Evolutionary conservation across 257 asterid genomes (phyloP).

Genomic region (Rauvolfia tetraphylla): DNA sequence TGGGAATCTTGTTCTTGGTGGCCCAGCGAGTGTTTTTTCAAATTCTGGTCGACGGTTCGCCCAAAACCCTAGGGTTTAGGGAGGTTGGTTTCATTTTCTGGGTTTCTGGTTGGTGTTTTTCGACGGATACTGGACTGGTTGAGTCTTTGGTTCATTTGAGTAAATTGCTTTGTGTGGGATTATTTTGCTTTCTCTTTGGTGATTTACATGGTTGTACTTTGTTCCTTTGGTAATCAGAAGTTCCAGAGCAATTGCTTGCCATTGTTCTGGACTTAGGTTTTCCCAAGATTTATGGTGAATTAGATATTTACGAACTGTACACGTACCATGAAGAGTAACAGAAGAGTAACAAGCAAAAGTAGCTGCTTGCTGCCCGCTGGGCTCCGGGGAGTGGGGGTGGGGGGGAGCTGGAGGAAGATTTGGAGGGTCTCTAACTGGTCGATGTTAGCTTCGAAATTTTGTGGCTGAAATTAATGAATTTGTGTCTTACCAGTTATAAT

Average conservation of each 20-base stretch:
- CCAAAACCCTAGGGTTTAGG: conserved; percentile 16
- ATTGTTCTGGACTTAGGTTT: neutral
- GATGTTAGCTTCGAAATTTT: neutral
- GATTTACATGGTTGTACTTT: neutral
- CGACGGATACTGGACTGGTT: neutral
- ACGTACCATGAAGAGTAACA: neutral
- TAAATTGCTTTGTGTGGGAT: neutral
- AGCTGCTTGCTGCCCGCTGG: too few relatives aligned
- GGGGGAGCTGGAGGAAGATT: neutral
- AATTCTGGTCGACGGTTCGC: neutral
- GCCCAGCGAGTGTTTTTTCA: neutral
- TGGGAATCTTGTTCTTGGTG: neutral
- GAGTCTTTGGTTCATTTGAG: neutral
- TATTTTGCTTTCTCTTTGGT: neutral
- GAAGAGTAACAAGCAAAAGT: too few relatives aligned
- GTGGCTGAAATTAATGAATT: neutral
- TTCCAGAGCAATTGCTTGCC: neutral
- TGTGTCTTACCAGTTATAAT: neutral
- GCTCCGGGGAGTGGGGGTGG: too few relatives aligned
- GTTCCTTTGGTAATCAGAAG: neutral
- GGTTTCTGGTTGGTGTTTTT: neutral
- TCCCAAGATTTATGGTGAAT: neutral
- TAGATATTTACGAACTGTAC: neutral
- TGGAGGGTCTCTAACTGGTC: neutral
- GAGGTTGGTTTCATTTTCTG: neutral